Conservation (phyloP, 1,284 basidiomycete species). For the Trichosporon sp. region DNA sequence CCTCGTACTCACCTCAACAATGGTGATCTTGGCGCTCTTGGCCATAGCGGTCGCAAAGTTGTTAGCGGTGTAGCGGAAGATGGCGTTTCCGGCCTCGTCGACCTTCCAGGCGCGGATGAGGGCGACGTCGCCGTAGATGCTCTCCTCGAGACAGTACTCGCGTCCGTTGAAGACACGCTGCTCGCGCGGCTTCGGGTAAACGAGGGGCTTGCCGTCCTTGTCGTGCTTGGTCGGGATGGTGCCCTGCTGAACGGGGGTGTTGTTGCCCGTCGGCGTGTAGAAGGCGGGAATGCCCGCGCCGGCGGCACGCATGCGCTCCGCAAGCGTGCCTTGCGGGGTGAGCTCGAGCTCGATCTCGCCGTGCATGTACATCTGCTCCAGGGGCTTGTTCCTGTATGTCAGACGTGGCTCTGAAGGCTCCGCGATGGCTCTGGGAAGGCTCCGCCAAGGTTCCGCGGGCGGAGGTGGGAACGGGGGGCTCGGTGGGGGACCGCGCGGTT, state of each 20-base stretch:
- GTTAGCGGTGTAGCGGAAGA: slow-evolving; percentile 84
- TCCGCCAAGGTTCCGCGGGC: too few relatives aligned
- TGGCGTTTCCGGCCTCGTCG: slow-evolving; percentile 82
- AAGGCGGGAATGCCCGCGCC: slow-evolving; percentile 95
- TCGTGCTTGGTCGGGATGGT: slow-evolving; percentile 59
- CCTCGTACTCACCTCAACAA: slow-evolving; percentile 61
- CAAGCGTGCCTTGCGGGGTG: slow-evolving; percentile 85
- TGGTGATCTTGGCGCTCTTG: slow-evolving; percentile 83
- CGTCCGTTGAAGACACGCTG: slow-evolving; percentile 78
- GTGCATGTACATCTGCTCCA: slow-evolving; percentile 69
- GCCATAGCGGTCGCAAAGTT: slow-evolving; percentile 88
- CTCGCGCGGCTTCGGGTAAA: slow-evolving; percentile 74
- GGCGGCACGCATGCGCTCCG: slow-evolving; percentile 86
- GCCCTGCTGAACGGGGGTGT: slow-evolving; percentile 32
- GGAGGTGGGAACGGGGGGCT: too few relatives aligned
- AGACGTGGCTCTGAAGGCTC: neutral
- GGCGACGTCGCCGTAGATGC: slow-evolving; percentile 83
- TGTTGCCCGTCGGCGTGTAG: slow-evolving; percentile 87
- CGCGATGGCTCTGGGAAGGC: too few relatives aligned
- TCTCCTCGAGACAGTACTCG: slow-evolving; percentile 82
- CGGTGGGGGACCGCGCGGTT: too few relatives aligned
- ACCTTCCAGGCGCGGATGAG: slow-evolving; percentile 94
- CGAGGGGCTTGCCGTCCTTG: slow-evolving; percentile 67
- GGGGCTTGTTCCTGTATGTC: slow-evolving; percentile 54
- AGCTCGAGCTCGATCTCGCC: slow-evolving; percentile 84